A percentile compares a stretch with the other conserved stretches of the same genome.
phyloP scores from a whole-genome alignment of 2,329 filamentous ascomycete genomes.

The Aureobasidium sp. region DNA sequence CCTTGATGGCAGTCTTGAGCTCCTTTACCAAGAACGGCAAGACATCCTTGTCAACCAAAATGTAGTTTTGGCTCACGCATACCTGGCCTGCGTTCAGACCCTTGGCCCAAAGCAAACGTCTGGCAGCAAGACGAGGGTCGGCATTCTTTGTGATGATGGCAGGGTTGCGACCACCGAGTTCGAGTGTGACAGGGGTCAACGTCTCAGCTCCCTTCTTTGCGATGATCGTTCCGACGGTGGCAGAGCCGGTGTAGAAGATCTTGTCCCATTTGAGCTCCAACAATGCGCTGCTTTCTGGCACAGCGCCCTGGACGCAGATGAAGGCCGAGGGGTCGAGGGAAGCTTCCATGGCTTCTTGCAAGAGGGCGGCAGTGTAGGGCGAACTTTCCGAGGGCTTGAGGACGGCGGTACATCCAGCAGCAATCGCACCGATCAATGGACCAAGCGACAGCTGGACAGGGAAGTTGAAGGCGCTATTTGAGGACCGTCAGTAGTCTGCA shows the following conservation, averaged over 20 bases:
- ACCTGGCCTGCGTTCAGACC: constrained; percentile 80
- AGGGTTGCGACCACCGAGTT: constrained; percentile 87
- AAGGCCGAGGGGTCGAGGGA: constrained; percentile 73
- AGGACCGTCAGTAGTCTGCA: background rate
- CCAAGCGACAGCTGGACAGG: constrained; percentile 73
- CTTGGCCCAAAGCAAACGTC: constrained; percentile 85
- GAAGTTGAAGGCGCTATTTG: constrained; percentile 74
- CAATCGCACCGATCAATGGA: constrained; percentile 82
- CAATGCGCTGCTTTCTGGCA: constrained; percentile 73
- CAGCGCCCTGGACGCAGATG: constrained; percentile 68
- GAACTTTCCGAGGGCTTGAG: constrained; percentile 87
- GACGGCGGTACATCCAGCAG: constrained; percentile 81
- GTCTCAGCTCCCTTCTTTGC: constrained; percentile 48
- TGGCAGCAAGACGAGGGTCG: constrained; percentile 71
- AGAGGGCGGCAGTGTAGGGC: constrained; percentile 66
- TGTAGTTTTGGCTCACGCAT: constrained; percentile 90
- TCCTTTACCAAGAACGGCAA: constrained; percentile 65
- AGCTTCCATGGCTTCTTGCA: constrained; percentile 70
- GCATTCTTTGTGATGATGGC: constrained; percentile 83
- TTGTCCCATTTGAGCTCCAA: constrained; percentile 93
- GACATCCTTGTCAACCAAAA: constrained; percentile 70
- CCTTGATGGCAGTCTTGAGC: constrained; percentile 62
- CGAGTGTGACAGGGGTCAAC: constrained; percentile 74
- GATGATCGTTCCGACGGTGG: constrained; percentile 58
- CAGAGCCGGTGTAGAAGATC: constrained; percentile 90